Conservation (phyloP, 2,329 filamentous ascomycete species). For the Penicillium concentricum region DNA sequence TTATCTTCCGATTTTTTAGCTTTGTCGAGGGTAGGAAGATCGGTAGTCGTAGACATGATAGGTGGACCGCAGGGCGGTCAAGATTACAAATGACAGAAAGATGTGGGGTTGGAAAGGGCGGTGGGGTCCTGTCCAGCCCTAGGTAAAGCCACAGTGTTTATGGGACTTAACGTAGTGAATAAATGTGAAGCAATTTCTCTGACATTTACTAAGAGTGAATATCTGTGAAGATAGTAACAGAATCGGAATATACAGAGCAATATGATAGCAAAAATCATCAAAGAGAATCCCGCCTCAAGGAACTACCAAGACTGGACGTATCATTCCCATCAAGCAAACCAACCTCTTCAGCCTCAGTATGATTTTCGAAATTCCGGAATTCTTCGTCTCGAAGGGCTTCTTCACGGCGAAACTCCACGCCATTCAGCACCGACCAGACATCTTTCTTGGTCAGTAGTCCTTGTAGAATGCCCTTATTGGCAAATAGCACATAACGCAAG, state of each 20-base stretch:
- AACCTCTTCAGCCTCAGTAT: constrained; percentile 34
- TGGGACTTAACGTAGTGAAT: background rate
- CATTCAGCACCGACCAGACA: constrained; percentile 88
- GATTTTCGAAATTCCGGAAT: constrained; percentile 29
- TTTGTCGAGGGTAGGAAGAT: background rate
- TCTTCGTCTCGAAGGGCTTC: constrained; percentile 31
- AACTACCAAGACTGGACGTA: constrained; percentile 31
- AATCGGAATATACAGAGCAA: background rate
- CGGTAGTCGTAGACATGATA: constrained; percentile 1
- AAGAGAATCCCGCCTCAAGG: constrained; percentile 33
- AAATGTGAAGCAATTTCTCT: background rate
- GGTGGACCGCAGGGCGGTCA: background rate
- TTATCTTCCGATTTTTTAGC: constrained; percentile 1
- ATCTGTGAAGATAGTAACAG: background rate
- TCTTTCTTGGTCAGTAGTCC: constrained; percentile 96
- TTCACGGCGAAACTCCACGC: constrained; percentile 57
- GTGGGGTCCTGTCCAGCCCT: background rate
- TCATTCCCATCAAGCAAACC: constrained; percentile 40
- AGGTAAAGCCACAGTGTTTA: background rate
- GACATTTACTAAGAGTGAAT: background rate
- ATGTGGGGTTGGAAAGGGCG: background rate
- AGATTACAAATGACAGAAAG: background rate
- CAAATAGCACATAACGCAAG: constrained; percentile 84
- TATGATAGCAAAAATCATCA: constrained; percentile 17
- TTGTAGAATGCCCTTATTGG: constrained; percentile 74